phyloP scores from a whole-genome alignment of 306 rosid genomes.

The Arachis hypogaea region DNA sequence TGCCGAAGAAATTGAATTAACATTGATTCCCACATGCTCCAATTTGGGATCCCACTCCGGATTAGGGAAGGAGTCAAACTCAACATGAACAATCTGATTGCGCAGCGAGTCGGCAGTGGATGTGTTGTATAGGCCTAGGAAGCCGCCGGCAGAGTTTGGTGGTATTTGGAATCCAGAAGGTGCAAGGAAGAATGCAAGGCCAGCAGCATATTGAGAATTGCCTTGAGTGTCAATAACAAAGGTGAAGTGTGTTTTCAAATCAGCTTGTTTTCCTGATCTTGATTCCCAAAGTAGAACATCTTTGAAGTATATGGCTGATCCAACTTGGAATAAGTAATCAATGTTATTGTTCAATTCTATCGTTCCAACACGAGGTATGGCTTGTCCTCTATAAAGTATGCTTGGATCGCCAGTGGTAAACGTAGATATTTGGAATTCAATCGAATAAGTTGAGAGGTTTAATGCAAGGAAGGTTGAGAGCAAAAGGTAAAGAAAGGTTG shows the following conservation, averaged over 20 bases:
- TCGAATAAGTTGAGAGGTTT: neutral
- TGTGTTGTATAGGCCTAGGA: neutral
- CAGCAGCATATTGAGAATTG: neutral
- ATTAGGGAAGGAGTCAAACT: neutral
- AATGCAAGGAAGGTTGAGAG: neutral
- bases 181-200: neutral
- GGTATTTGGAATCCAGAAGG: neutral
- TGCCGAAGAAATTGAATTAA: neutral
- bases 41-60: neutral
- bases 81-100: neutral
- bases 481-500: neutral
- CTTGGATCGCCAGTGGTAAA: neutral
- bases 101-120: neutral
- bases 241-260: neutral
- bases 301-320: neutral
- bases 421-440: neutral
- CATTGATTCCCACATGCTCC: neutral
- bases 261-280: neutral
- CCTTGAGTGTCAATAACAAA: neutral
- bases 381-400: neutral
- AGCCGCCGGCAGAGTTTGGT: neutral
- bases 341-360: neutral
- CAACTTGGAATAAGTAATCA: neutral
- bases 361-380: neutral
- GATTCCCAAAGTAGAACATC: neutral